Conservation (phyloP, 495 filamentous ascomycete genomes). For the Penicillium samsonianum region DNA sequence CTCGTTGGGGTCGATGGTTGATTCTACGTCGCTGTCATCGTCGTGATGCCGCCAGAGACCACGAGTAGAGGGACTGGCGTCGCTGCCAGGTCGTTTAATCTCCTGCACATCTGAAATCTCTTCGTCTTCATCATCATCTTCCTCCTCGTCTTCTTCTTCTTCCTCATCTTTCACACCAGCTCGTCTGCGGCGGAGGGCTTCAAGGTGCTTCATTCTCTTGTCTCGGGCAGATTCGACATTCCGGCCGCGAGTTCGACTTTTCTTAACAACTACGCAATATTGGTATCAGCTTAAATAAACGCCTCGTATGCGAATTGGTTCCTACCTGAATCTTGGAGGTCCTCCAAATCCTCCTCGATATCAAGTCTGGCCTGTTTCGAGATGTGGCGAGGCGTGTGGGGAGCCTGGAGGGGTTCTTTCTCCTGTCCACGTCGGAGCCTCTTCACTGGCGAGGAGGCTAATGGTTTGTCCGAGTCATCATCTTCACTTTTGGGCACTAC, state of each 20-base stretch:
- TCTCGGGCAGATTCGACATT: slow-evolving; percentile 44
- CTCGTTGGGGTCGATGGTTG: slow-evolving; percentile 37
- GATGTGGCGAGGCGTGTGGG: slow-evolving; percentile 26
- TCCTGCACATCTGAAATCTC: slow-evolving; percentile 16
- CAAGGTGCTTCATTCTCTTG: slow-evolving; percentile 48
- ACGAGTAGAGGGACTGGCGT: background rate
- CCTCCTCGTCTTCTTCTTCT: slow-evolving; percentile 28
- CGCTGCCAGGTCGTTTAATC: background rate
- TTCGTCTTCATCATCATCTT: slow-evolving; percentile 1
- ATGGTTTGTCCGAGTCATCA: slow-evolving; percentile 21
- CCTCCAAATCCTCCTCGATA: slow-evolving; percentile 47
- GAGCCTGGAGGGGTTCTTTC: slow-evolving; percentile 28
- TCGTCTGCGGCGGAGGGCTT: slow-evolving; percentile 57
- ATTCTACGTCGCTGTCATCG: slow-evolving; percentile 40
- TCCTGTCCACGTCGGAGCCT: slow-evolving; percentile 17
- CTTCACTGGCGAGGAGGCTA: slow-evolving; percentile 32
- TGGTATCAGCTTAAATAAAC: background rate
- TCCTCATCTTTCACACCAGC: slow-evolving; percentile 54
- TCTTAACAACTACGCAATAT: slow-evolving; percentile 33
- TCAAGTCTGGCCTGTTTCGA: slow-evolving; percentile 37
- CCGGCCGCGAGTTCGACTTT: slow-evolving; percentile 45
- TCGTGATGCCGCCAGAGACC: slow-evolving; percentile 7
- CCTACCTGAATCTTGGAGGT: slow-evolving; percentile 48
- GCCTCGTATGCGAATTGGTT: background rate
- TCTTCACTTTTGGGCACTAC: background rate